Evolutionary conservation across 495 filamentous ascomycete genomes (phyloP).

Genomic region (Lasiosphaeria miniovina): DNA sequence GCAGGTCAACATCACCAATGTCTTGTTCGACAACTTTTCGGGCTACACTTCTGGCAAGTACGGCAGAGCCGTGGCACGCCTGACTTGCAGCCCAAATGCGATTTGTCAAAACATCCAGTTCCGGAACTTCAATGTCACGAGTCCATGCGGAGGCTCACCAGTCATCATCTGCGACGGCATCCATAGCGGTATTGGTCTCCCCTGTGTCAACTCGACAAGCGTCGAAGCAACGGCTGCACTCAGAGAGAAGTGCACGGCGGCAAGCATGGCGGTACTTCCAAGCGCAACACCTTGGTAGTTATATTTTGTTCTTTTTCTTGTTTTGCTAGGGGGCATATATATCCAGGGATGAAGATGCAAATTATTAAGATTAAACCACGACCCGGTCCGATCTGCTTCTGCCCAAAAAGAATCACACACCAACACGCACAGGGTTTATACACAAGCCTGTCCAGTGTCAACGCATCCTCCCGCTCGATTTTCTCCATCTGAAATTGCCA

Average conservation of each 20-base stretch:
- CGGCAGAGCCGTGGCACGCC: conserved; percentile 46
- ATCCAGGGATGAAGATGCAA: not conserved
- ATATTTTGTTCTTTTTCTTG: too few relatives aligned
- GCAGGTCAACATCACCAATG: conserved; percentile 53
- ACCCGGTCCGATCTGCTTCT: too few relatives aligned
- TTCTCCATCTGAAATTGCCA: not conserved
- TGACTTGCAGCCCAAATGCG: conserved; percentile 49
- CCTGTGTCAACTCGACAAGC: conserved; percentile 37
- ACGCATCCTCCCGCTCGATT: not conserved
- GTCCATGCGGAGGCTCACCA: conserved; percentile 43
- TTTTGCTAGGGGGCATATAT: too few relatives aligned
- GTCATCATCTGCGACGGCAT: conserved; percentile 53
- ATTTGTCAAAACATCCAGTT: conserved; percentile 53
- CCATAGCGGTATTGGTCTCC: conserved; percentile 47
- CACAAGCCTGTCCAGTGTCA: not conserved
- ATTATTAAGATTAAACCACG: too few relatives aligned
- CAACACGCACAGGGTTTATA: too few relatives aligned
- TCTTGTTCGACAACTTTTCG: conserved; percentile 54
- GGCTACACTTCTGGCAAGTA: conserved; percentile 51
- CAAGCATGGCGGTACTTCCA: conserved; percentile 22
- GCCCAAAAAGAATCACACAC: too few relatives aligned
- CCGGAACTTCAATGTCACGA: conserved; percentile 48
- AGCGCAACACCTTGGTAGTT: conserved; percentile 19
- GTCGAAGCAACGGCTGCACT: conserved; percentile 26
- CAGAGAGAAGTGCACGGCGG: conserved; percentile 22